Evolutionary conservation across 1,139 yeast genomes (phyloP), one percentile per base, ranked within the genome.

Genomic region (Yamadazyma aaseri): DNA sequence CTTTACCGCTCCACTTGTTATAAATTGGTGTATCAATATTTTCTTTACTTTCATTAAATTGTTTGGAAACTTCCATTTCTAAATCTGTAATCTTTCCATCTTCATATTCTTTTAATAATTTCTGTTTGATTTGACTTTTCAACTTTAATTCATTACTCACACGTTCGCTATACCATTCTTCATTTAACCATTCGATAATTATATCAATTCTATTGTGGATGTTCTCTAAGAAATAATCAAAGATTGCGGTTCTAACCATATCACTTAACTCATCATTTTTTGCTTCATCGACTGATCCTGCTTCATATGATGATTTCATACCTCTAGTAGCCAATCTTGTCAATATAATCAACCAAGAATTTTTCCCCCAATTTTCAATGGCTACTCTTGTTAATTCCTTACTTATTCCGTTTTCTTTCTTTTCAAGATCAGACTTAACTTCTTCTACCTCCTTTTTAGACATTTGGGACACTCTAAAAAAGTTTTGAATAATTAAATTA

Each of bases 161-260:
- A 42, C 62, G 63, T 45, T 84, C 95, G 29, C 80, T 73, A 56
- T 80, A 90, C 95, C 97, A 94, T 57, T 94, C 98, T 58, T 92
- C 98, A 50, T 86, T 90, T 35, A 94, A 65, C 99, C 99, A 94
- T 42, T 85, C 89, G 24, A 90, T 79, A n/a, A 86, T 79, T 25
- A 83, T 63, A 41, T 86, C 95, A 11, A 90, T 72, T 26, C 92
- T 66, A 9, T 68, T 71, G 39, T 85, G 82, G 45, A 90, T 82
- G 50, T 84, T 86, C 13, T 75, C 81, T 50, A 87, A 68, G 39
- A 87, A 82, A 55, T 82, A 85, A 26, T 79, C 79, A 44, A 84
- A 81, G 7, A 94, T 63, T 10, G 87, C 76, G 11, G 74, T 77
- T 44, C 97, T 69, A 11, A 90, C 76, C 49, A 78, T 55, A 38